phyloP scores from a whole-genome alignment of 2,329 filamentous ascomycete genomes.

The Diaporthe eres region DNA sequence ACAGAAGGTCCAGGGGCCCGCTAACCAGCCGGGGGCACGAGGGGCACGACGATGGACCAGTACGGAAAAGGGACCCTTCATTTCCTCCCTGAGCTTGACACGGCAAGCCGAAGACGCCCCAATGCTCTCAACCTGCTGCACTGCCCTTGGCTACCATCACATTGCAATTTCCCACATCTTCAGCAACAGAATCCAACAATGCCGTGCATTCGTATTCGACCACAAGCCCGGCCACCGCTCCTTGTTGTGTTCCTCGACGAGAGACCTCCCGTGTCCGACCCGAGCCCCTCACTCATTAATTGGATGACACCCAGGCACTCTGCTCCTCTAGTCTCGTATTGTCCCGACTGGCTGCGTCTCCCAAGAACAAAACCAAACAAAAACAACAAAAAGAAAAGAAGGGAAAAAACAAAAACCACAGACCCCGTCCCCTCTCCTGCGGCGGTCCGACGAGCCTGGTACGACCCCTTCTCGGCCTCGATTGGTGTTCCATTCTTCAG shows the following conservation, averaged over 20 bases:
- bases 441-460: conserved; percentile 16
- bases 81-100: conserved; percentile 27
- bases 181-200: neutral
- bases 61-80: conserved; percentile 24
- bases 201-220: conserved; percentile 18
- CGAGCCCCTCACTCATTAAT: conserved; percentile 15
- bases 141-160: conserved; percentile 20
- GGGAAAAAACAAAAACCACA: neutral
- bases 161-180: conserved; percentile 31
- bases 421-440: neutral
- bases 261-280: conserved; percentile 14
- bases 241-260: conserved; percentile 23
- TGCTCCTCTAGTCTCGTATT: neutral
- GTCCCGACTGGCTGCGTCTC: conserved; percentile 1
- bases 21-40: neutral
- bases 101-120: neutral
- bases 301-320: neutral
- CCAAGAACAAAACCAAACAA: conserved; percentile 8
- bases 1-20: neutral
- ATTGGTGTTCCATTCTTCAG: conserved; percentile 14
- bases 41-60: conserved; percentile 1
- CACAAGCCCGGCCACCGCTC: neutral
- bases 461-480: neutral
- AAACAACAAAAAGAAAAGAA: neutral
- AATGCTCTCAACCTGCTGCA: conserved; percentile 6